A percentile compares a stretch with the other conserved stretches of the same genome.
phyloP scores from a whole-genome alignment of 2,329 filamentous ascomycete genomes.

The Trichoderma lentiforme region DNA sequence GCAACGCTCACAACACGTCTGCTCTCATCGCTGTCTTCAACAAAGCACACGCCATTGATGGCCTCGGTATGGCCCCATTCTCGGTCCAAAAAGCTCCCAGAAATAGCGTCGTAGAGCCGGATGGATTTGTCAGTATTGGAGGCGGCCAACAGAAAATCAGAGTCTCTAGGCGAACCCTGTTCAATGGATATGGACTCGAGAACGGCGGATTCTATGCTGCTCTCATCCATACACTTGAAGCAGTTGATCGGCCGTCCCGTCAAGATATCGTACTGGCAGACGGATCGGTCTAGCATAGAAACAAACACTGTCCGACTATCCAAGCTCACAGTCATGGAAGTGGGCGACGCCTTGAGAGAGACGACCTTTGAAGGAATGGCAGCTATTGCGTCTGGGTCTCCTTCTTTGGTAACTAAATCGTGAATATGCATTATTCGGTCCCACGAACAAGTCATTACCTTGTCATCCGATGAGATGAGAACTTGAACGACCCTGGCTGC shows the following conservation, averaged over 20 bases:
- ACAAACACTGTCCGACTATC: slow-evolving; percentile 59
- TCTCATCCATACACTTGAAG: slow-evolving; percentile 82
- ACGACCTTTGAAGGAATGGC: slow-evolving; percentile 76
- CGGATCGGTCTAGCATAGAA: slow-evolving; percentile 57
- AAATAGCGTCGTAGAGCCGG: slow-evolving; percentile 77
- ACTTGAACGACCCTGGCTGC: slow-evolving; percentile 75
- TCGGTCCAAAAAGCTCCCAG: slow-evolving; percentile 73
- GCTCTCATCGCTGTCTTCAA: slow-evolving; percentile 56
- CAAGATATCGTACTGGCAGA: slow-evolving; percentile 59
- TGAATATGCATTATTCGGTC: slow-evolving; percentile 85
- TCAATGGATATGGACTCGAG: slow-evolving; percentile 72
- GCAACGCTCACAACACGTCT: slow-evolving; percentile 69
- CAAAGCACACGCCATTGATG: slow-evolving; percentile 77
- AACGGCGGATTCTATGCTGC: slow-evolving; percentile 76
- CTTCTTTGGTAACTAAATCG: slow-evolving; percentile 69
- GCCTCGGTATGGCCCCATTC: slow-evolving; percentile 96
- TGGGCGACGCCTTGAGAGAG: slow-evolving; percentile 79
- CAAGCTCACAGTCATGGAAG: slow-evolving; percentile 72
- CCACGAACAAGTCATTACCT: slow-evolving; percentile 78
- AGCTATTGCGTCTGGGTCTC: slow-evolving; percentile 62
- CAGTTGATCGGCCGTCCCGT: slow-evolving; percentile 66
- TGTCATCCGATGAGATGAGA: slow-evolving; percentile 71
- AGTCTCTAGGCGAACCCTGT: slow-evolving; percentile 51
- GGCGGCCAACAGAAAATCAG: slow-evolving; percentile 74
- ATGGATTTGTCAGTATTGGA: slow-evolving; percentile 97